Evolutionary conservation across 805 yeast genomes (phyloP), one percentile per base, ranked within the genome.

Genomic region (Wickerhamomyces mucosus): DNA sequence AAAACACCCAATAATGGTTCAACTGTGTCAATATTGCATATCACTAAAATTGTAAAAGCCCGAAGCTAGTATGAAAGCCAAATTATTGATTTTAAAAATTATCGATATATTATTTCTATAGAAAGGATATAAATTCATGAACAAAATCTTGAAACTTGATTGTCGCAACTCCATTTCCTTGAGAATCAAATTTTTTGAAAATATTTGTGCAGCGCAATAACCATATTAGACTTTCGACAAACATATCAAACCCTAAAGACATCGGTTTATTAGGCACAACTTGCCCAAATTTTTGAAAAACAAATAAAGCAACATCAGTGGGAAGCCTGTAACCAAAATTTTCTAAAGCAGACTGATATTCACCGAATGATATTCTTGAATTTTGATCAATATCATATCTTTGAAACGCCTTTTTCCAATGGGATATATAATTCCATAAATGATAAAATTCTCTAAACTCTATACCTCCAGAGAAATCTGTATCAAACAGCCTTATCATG

Each of bases 141-240:
- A 77, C 69, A 42, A 75, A 77, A 47, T 77, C 80, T 50, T 73
- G 75, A 47, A 75, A 77, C 17, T 71, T 71, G 9, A 77, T 69
- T 0, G 75, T 68, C 3, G 83, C 84, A 25, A 74, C 65, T 2
- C 94, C 94, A 29, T 79, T 77, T 28, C 79, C 69, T 40, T 80
- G 85, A 10, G 65, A 58, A 51, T 84, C 95, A 51, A 69, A 81
- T 48, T 75, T 76, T 46, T 81, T 79, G 61, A 84, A 84, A 11
- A 78, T 64, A 48, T 80, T 86, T 1, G 94, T 82, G 40, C 81
- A 67, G 40, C 83, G 71, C 49, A 83, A 67, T 42, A 84, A 61
- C 67, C 83, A 79, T 13, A 83, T 80, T 42, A 84, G 65, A 33
- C 82, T 67, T 50, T 84, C 94, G 17, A 84, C 85, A 55, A 84